Evolutionary conservation across 2,329 filamentous ascomycete genomes (phyloP).

Genomic region (Aureobasidium melanogenum): DNA sequence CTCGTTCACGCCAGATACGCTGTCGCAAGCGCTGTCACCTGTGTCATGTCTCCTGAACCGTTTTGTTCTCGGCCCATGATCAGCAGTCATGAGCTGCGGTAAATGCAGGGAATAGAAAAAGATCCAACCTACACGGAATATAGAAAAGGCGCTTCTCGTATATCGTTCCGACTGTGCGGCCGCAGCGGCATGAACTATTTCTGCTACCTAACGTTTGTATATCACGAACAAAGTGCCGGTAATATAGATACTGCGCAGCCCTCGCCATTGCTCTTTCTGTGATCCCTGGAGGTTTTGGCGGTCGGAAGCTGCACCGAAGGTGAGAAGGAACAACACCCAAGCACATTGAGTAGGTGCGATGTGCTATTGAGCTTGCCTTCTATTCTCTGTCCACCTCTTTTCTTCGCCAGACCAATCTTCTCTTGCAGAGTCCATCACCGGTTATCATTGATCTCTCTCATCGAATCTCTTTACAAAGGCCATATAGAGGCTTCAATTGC

Average conservation of each 20-base stretch:
- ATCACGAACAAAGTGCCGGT: neutral
- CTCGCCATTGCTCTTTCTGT: neutral
- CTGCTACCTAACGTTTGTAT: neutral
- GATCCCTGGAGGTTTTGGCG: neutral
- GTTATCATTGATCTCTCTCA: neutral
- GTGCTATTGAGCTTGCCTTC: neutral
- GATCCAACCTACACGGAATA: neutral
- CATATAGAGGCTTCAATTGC: neutral
- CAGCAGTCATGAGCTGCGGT: neutral
- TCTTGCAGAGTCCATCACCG: neutral
- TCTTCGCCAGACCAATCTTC: neutral
- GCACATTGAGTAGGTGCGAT: neutral
- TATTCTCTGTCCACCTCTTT: neutral
- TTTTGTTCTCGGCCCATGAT: neutral
- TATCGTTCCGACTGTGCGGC: neutral
- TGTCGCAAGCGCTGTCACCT: neutral
- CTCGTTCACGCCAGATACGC: neutral
- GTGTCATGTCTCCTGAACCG: neutral
- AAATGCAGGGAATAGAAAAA: neutral
- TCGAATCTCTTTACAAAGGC: neutral
- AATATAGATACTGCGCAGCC: neutral
- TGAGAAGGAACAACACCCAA: neutral
- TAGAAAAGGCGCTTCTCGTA: neutral
- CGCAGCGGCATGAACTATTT: neutral
- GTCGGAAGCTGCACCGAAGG: neutral